Evolutionary conservation across 306 rosid genomes (phyloP).

Genomic region (Trifolium repens): DNA sequence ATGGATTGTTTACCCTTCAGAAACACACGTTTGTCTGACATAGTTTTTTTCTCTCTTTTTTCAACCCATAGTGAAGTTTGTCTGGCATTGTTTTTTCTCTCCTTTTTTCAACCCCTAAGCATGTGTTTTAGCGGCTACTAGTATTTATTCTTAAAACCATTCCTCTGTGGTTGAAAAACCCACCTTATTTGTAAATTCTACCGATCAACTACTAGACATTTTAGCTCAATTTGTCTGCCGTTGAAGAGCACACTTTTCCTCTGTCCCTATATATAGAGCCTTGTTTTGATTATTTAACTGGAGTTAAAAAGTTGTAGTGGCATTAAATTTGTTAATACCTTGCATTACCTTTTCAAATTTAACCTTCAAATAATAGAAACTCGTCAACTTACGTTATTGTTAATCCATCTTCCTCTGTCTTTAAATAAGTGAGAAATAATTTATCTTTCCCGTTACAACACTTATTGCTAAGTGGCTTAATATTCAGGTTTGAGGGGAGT

Average conservation of each 20-base stretch:
- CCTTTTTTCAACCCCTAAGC: neutral
- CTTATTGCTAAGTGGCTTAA: neutral
- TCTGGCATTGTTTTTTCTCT: no score
- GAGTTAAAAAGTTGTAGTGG: neutral
- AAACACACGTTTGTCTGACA: neutral
- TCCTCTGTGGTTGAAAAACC: neutral
- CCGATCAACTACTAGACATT: neutral
- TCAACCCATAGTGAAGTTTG: no score
- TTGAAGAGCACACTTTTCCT: neutral
- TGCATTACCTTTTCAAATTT: neutral
- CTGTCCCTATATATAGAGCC: neutral
- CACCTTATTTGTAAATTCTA: neutral
- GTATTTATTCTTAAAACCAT: neutral
- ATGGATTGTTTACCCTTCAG: neutral
- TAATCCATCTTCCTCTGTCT: neutral
- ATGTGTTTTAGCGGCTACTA: neutral
- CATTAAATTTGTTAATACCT: neutral
- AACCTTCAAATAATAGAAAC: neutral
- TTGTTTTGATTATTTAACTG: neutral
- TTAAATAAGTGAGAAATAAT: neutral
- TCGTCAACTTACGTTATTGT: neutral
- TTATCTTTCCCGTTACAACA: neutral
- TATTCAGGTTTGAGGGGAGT: conserved; percentile 4
- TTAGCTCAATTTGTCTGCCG: neutral
- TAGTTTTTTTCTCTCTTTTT: no score